These are phyloP conservation scores for Paramecium octaurelia DNA, from an alignment of 73 alveolate genomes.

Conservation along the genomic window DNA sequence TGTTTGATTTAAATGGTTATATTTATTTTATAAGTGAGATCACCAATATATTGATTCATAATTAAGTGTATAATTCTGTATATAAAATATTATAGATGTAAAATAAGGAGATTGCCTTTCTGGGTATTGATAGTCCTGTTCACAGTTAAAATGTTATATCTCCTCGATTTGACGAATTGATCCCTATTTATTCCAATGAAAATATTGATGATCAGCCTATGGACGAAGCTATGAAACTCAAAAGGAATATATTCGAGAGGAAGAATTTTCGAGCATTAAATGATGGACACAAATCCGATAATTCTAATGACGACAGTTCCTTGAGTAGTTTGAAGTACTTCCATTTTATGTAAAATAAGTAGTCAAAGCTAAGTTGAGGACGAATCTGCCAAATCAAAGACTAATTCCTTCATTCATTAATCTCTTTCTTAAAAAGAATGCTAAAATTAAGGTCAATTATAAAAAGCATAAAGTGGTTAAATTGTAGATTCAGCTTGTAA, in stretches of 20 bases:
- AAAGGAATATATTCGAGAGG: background rate
- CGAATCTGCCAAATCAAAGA: background rate
- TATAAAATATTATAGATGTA: background rate
- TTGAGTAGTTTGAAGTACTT: background rate
- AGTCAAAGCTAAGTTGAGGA: background rate
- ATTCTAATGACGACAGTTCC: background rate
- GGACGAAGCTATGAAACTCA: background rate
- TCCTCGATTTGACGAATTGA: background rate
- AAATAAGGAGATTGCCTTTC: background rate
- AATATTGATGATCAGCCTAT: background rate
- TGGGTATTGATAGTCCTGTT: background rate
- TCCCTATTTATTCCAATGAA: background rate
- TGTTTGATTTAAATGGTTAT: background rate
- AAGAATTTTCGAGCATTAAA: conserved; percentile 6
- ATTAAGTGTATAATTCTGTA: background rate
- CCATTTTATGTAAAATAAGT: background rate
- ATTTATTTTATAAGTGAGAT: background rate
- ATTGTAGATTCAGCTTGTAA: background rate
- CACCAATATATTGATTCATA: background rate
- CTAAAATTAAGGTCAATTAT: background rate
- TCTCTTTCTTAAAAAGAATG: background rate
- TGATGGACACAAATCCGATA: background rate
- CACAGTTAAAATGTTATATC: background rate
- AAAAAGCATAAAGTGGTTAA: background rate
- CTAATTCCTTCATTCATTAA: background rate